Evolutionary conservation across 805 yeast genomes (phyloP).

Genomic region (Allodekkera sacchari): DNA sequence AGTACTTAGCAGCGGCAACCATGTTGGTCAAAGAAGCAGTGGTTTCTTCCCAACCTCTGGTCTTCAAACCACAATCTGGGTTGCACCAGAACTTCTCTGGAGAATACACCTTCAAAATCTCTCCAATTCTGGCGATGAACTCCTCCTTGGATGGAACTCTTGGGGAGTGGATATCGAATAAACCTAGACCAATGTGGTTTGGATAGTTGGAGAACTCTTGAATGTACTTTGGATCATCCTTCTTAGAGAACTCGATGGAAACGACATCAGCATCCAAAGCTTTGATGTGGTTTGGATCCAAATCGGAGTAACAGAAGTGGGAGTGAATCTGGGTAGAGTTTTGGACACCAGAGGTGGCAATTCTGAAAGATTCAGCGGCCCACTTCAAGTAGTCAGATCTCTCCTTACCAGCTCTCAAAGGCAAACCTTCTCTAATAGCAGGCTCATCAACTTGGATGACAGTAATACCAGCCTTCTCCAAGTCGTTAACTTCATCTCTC

Average conservation of each 20-base stretch:
- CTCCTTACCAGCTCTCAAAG: constrained; percentile 95
- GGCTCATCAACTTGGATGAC: constrained; percentile 99
- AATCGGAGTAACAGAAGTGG: constrained; percentile 99
- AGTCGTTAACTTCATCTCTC: constrained; percentile 97
- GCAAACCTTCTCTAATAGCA: constrained; percentile 99
- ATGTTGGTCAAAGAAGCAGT: constrained; percentile 91
- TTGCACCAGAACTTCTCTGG: constrained; percentile 99
- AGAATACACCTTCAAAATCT: constrained; percentile 94
- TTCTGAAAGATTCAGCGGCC: constrained; percentile 99
- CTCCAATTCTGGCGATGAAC: constrained; percentile 87
- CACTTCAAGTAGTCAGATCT: constrained; percentile 93
- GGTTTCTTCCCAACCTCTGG: constrained; percentile 99
- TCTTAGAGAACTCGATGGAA: constrained; percentile 98
- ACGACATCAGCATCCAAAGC: constrained; percentile 99
- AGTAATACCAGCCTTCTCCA: constrained; percentile 96
- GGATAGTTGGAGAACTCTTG: constrained; percentile 97
- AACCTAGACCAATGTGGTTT: constrained; percentile 98
- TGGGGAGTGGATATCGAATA: constrained; percentile 99
- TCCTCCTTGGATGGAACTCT: constrained; percentile 98
- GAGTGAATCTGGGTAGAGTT: constrained; percentile 97
- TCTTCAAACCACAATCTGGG: constrained; percentile 99
- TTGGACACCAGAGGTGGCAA: constrained; percentile 96
- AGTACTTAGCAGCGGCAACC: constrained; percentile 98
- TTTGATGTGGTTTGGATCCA: constrained; percentile 99
- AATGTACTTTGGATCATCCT: constrained; percentile 97